These are phyloP conservation scores for Candida sanyaensis DNA, from an alignment of 1,139 yeast genomes.

Conservation along the genomic window DNA sequence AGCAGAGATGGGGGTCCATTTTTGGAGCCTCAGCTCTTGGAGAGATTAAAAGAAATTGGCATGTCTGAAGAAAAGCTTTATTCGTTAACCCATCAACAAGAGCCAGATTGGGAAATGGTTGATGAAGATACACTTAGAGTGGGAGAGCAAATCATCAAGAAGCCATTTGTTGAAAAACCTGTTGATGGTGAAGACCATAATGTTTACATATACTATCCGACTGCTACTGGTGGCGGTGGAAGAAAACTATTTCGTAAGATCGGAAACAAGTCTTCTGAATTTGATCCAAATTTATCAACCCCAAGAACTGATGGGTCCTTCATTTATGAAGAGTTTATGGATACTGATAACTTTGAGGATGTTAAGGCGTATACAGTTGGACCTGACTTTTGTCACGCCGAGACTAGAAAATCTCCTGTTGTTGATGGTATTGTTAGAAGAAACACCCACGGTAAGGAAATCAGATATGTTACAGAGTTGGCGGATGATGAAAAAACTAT, in stretches of 20 bases:
- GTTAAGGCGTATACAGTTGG: conserved; percentile 99
- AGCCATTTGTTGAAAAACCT: conserved; percentile 98
- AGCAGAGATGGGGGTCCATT: conserved; percentile 97
- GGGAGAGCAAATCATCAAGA: conserved; percentile 67
- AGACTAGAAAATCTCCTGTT: conserved; percentile 96
- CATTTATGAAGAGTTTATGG: conserved; percentile 94
- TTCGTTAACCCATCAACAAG: conserved; percentile 62
- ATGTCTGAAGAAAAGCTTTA: conserved; percentile 48
- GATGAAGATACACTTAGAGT: conserved; percentile 84
- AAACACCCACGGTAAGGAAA: conserved; percentile 96
- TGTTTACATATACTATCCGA: conserved; percentile 88
- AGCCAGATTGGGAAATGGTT: conserved; percentile 87
- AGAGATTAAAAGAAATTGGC: conserved; percentile 39
- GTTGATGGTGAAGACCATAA: conserved; percentile 99
- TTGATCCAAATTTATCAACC: conserved; percentile 71
- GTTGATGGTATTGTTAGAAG: conserved; percentile 98
- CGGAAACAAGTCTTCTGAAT: conserved; percentile 96
- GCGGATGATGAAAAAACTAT: conserved; percentile 72
- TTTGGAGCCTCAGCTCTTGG: conserved; percentile 61
- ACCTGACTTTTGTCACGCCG: conserved; percentile 89
- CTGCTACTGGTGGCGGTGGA: conserved; percentile 95
- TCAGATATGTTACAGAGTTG: conserved; percentile 83
- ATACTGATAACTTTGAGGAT: conserved; percentile 96
- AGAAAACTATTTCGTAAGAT: conserved; percentile 90
- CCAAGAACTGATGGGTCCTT: conserved; percentile 93